These are phyloP conservation scores for Bryopsis sp. DNA, from an alignment of 139 green algal genomes.

Conservation along the genomic window DNA sequence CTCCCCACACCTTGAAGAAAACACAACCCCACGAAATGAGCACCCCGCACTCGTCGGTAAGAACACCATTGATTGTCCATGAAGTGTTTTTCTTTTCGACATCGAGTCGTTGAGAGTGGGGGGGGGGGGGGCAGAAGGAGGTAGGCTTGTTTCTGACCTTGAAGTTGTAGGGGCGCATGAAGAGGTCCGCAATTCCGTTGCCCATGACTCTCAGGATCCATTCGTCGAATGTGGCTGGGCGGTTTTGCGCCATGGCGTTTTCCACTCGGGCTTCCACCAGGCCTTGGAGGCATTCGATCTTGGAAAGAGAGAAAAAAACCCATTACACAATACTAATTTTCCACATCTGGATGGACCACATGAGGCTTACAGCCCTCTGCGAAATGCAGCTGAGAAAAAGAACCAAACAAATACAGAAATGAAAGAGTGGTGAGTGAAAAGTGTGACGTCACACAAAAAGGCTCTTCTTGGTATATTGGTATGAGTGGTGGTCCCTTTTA, in stretches of 20 bases:
- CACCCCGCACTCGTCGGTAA: slow-evolving; percentile 4
- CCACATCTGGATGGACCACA: too few species aligned
- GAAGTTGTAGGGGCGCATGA: slow-evolving; percentile 96
- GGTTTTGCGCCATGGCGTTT: slow-evolving; percentile 47
- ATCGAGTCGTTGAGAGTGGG: neutral
- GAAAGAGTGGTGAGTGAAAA: too few species aligned
- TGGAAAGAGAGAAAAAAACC: slow-evolving; percentile 13
- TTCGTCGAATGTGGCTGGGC: slow-evolving; percentile 85
- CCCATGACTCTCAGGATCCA: slow-evolving; percentile 87
- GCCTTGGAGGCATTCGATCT: slow-evolving; percentile 71
- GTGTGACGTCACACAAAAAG: too few species aligned
- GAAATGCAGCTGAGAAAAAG: too few species aligned
- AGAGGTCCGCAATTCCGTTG: slow-evolving; percentile 76
- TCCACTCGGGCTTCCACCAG: slow-evolving; percentile 75
- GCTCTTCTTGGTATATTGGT: too few species aligned
- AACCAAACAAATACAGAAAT: too few species aligned
- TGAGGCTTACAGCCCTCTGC: too few species aligned
- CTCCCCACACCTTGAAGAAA: slow-evolving; percentile 56
- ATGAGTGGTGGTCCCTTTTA: too few species aligned
- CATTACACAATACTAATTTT: too few species aligned
- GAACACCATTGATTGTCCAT: slow-evolving; percentile 17
- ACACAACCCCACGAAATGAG: neutral
- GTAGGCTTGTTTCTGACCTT: slow-evolving; percentile 48
- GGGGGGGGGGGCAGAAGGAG: slow-evolving; percentile 5
- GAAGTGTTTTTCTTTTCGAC: neutral